Base-by-base conservation (phyloP, 805 yeast genomes). In the Sungouiella blattae region DNA sequence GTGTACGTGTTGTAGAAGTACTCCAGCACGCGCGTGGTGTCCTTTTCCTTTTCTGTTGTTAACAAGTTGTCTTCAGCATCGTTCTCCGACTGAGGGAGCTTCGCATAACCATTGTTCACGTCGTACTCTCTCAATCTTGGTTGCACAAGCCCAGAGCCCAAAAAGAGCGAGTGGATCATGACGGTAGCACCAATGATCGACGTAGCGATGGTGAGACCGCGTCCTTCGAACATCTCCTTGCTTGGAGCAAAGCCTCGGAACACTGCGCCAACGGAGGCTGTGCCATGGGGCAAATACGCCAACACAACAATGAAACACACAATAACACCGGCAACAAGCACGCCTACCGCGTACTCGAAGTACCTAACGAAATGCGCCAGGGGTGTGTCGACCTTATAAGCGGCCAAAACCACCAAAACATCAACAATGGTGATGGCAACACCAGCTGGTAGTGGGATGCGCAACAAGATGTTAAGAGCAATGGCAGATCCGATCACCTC, bases 401-500 rank as follows among this genome's bases (percentile, higher is more conserved):
- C 75, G 54, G 69, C 55, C 44, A 71, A 52, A 22, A 71, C 75
- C 34, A 71, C 51, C 24, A 71, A 47, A 20, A 71, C 75, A 46
- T 71, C 77, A 4, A 55, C 61, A 11, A 69, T 57, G 15, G 77
- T 69, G 31, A 71, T 50, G 5, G 47, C 63, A 16, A 70, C 72
- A 28, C 76, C 77, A 1, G 75, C 77, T n/a, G 73, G 69, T 23
- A 71, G 49, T 1, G 77, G 76, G 11, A 71, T 53, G 33, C 57
- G 59, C 30, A 69, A 33, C 38, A 71, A 56, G 27, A 71, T 69
- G 44, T 71, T 71, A 43, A 71, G 54, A 0, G 77, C 76, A 37
- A 71, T 62, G 11, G 76, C 75, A n/a, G 71, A 60, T 36, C 77
- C 77, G 36, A 71, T 70, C 24, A 71, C 77, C 47, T 71, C 77